Base-by-base conservation (phyloP, 805 yeast genomes). In the Sungouiozyma intestinalis region DNA sequence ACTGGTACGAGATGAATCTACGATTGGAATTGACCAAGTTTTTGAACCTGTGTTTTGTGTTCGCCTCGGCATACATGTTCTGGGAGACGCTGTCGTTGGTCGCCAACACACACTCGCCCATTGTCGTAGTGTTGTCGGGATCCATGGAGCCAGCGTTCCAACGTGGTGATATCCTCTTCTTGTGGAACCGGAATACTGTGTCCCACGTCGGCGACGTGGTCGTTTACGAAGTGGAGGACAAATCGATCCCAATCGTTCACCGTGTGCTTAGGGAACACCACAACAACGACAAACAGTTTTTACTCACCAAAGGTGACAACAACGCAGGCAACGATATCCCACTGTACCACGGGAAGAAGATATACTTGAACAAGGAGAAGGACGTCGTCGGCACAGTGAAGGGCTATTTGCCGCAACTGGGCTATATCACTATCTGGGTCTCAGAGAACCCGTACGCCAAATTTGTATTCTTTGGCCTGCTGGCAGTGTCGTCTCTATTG, bases 81-180 rank as follows among this genome's bases (percentile, higher is more conserved):
- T 92, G 97, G 95, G 86, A 85, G 57, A 75, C 84, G 0, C 68
- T 90, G 14, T 77, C 86, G 1, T 67, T 90, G 3, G 68, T 79
- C 1, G 72, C 96, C 9, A 78, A 85, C 63, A 79, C 96, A 0
- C 80, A 85, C 46, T 85, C 97, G 1, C 98, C 98, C 16, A 77
- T 92, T 18, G 98, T 92, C 16, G 98, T 92, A 21, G 98, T 92
- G 8, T 74, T 92, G 39, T 87, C 97, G 1, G 98, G 98, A 4
- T 90, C 97, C 2, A 92, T 92, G 98, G 98, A 92, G 62, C 98
- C 98, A 2, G 98, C 98, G 2, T 92, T 92, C 72, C 97, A 92
- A 65, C 76, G 98, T 65, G 98, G 98, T 40, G 98, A 92, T 60
- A 81, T 92, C 15, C 66, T 92, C 47, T 80, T 92, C 54, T 68